Percentiles rank a stretch among this genome's conserved stretches.
Conservation (phyloP, 2,329 filamentous ascomycete genomes). For the Fusarium goolgardi region DNA sequence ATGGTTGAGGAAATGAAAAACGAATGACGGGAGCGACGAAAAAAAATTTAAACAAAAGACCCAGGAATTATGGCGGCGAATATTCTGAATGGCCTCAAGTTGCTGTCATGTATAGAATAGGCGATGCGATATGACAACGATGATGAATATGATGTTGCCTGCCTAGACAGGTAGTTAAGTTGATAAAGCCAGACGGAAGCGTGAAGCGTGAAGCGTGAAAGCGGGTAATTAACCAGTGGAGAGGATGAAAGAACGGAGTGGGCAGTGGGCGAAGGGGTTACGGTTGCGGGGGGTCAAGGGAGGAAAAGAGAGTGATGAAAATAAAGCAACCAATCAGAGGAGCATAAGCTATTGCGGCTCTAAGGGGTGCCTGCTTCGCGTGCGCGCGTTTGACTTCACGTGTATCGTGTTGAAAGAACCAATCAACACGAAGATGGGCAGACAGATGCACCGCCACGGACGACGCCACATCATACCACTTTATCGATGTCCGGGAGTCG, state of each 20-base stretch:
- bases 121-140: conserved; percentile 6
- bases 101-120: conserved; percentile 20
- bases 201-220: conserved; percentile 39
- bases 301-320: conserved; percentile 16
- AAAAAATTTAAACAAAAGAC: conserved; percentile 8
- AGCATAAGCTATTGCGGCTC: neutral
- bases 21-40: conserved; percentile 25
- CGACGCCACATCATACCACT: conserved; percentile 10
- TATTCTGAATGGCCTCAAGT: neutral
- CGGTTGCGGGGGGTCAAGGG: conserved; percentile 25
- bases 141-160: conserved; percentile 38
- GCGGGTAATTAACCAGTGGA: conserved; percentile 40
- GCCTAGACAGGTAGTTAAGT: conserved; percentile 25
- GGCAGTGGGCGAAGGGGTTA: conserved; percentile 34
- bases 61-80: conserved; percentile 1
- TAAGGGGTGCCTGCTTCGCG: conserved; percentile 30
- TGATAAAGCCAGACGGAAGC: conserved; percentile 38
- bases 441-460: neutral
- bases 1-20: conserved; percentile 47
- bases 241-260: conserved; percentile 43
- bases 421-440: neutral
- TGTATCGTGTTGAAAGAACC: conserved; percentile 8
- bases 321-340: conserved; percentile 28
- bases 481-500: neutral
- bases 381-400: conserved; percentile 30